These are phyloP conservation scores for Malassezia yamatoensis DNA, from an alignment of 1,284 basidiomycete genomes.

Conservation along the genomic window DNA sequence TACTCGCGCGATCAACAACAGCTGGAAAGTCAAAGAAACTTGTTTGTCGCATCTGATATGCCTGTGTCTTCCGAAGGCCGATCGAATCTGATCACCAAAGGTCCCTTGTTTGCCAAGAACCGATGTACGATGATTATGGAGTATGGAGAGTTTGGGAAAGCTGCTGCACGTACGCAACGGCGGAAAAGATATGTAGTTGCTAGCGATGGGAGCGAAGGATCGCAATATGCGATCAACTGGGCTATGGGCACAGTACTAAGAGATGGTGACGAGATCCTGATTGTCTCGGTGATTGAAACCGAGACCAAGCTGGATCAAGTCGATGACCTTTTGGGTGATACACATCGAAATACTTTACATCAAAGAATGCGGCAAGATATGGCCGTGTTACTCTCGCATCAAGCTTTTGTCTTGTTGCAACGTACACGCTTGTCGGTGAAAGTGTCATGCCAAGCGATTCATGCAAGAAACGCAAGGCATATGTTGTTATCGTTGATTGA, in stretches of 20 bases:
- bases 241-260: conserved; percentile 88
- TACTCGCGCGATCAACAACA: conserved; percentile 11
- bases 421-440: conserved; percentile 76
- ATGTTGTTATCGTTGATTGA: conserved; percentile 85
- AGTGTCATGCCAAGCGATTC: conserved; percentile 84
- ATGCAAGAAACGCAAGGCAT: conserved; percentile 75
- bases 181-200: conserved; percentile 72
- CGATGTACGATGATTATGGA: conserved; percentile 79
- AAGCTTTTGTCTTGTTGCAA: conserved; percentile 77
- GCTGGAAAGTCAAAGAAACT: not conserved
- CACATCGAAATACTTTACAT: conserved; percentile 63
- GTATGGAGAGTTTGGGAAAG: conserved; percentile 52
- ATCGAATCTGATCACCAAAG: conserved; percentile 1
- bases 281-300: conserved; percentile 80
- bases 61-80: conserved; percentile 9
- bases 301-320: conserved; percentile 58
- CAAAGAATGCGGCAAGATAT: conserved; percentile 89
- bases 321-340: conserved; percentile 55
- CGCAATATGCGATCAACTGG: conserved; percentile 43
- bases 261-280: conserved; percentile 63
- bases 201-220: conserved; percentile 72
- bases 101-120: conserved; percentile 64
- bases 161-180: conserved; percentile 53
- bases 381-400: conserved; percentile 69
- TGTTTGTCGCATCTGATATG: conserved; percentile 4